These are phyloP conservation scores for Ceraceosorus bombacis DNA, from an alignment of 1,284 basidiomycete genomes.

Conservation along the genomic window DNA sequence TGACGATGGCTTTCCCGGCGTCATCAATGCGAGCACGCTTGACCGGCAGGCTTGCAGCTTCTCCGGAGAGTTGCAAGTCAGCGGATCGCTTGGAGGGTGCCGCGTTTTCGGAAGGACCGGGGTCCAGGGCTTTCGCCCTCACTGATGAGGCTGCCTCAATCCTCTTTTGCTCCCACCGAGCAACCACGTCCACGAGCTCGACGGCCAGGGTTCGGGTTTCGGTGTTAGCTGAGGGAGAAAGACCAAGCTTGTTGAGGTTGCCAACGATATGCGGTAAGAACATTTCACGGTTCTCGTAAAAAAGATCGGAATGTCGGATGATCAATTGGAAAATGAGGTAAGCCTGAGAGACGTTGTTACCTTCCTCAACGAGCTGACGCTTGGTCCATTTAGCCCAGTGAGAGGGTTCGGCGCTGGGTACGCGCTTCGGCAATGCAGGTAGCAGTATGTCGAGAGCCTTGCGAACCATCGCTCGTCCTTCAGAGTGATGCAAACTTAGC, in stretches of 20 bases:
- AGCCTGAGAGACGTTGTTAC: constrained; percentile 67
- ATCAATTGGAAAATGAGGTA: constrained; percentile 86
- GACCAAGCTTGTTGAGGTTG: constrained; percentile 76
- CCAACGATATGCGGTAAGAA: constrained; percentile 96
- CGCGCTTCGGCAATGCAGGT: constrained; percentile 64
- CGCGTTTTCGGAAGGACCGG: background rate
- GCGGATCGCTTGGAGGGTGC: constrained; percentile 15
- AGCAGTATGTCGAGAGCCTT: constrained; percentile 87
- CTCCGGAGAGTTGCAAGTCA: background rate
- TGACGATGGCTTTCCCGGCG: constrained; percentile 50
- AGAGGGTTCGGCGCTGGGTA: constrained; percentile 51
- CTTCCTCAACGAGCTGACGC: constrained; percentile 81
- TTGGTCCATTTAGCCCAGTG: constrained; percentile 86
- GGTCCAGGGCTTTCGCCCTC: constrained; percentile 12
- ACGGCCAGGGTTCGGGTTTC: constrained; percentile 65
- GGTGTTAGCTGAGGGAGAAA: constrained; percentile 60
- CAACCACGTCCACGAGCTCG: constrained; percentile 50
- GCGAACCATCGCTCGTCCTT: constrained; percentile 67
- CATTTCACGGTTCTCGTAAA: constrained; percentile 84
- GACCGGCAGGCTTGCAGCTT: background rate
- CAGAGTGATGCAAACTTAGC: constrained; percentile 71
- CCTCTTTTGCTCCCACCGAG: constrained; percentile 52
- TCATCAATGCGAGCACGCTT: constrained; percentile 53
- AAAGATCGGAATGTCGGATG: constrained; percentile 80
- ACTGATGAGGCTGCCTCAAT: constrained; percentile 4